phyloP scores from a whole-genome alignment of 768 basidiomycete species.

The Mrakia frigida region DNA sequence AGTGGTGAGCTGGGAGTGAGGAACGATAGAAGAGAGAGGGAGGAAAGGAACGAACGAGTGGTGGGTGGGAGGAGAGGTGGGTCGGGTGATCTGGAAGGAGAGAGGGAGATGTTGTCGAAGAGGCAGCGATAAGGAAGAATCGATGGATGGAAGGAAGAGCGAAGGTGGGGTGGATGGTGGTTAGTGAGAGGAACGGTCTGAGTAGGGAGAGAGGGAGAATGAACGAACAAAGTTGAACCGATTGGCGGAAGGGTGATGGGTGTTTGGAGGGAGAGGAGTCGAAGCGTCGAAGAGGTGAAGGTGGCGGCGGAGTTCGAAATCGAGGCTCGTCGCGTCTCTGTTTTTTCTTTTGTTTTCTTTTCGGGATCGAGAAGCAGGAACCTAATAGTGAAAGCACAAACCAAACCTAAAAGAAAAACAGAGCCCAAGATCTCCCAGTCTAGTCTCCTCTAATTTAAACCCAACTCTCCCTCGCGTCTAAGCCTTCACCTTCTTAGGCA shows the following conservation, averaged over 20 bases:
- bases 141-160: background rate
- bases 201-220: background rate
- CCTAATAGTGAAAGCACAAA: background rate
- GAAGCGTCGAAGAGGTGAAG: background rate
- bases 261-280: background rate
- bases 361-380: too few species aligned
- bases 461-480: background rate
- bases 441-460: background rate
- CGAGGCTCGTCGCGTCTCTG: too few species aligned
- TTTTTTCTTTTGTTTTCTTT: too few species aligned
- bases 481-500: conserved; percentile 51
- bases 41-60: too few species aligned
- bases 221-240: background rate
- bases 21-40: background rate
- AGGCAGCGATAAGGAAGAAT: background rate
- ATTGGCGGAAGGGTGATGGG: background rate
- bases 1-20: too few species aligned
- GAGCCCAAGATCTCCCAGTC: background rate
- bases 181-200: background rate
- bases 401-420: background rate
- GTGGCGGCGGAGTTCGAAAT: background rate
- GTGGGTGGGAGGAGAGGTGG: background rate
- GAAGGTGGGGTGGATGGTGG: background rate
- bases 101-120: background rate
- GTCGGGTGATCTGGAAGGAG: background rate